These are phyloP conservation scores for Vaccinium myrtillus DNA, from an alignment of 148 eudicot species.

Conservation along the genomic window DNA sequence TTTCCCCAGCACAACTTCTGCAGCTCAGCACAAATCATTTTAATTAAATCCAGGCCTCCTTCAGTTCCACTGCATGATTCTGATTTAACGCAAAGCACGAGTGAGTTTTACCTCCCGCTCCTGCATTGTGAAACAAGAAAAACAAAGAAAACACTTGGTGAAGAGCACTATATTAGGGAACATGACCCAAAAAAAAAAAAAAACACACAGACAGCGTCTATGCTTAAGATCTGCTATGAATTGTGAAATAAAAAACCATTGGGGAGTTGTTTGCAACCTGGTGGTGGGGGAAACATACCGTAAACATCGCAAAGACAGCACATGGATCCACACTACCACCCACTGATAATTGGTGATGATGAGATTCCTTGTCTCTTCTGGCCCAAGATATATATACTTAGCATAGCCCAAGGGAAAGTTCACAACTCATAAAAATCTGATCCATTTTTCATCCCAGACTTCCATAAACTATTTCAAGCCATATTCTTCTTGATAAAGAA, in stretches of 20 bases:
- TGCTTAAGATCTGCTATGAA: not conserved
- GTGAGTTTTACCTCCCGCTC: not conserved
- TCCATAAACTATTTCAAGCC: not conserved
- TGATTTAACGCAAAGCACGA: too few species aligned
- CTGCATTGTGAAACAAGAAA: not conserved
- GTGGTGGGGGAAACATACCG: not conserved
- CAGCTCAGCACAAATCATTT: not conserved
- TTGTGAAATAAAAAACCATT: not conserved
- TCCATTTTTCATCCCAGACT: not conserved
- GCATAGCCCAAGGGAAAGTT: not conserved
- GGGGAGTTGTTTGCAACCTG: not conserved
- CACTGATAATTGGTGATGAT: not conserved
- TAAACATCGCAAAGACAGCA: not conserved
- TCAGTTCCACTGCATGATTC: too few species aligned
- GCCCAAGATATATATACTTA: not conserved
- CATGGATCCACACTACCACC: not conserved
- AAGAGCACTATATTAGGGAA: too few species aligned
- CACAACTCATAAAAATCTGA: not conserved
- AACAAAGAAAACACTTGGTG: too few species aligned
- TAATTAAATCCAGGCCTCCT: not conserved
- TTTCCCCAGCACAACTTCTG: not conserved
- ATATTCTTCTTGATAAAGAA: not conserved
- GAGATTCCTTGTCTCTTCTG: slow-evolving; percentile 12
- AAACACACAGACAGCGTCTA: too few species aligned
- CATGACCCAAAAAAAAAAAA: too few species aligned